Evolutionary conservation across 78 protist genomes (phyloP).

Genomic region (Corallochytrium limacisporum): DNA sequence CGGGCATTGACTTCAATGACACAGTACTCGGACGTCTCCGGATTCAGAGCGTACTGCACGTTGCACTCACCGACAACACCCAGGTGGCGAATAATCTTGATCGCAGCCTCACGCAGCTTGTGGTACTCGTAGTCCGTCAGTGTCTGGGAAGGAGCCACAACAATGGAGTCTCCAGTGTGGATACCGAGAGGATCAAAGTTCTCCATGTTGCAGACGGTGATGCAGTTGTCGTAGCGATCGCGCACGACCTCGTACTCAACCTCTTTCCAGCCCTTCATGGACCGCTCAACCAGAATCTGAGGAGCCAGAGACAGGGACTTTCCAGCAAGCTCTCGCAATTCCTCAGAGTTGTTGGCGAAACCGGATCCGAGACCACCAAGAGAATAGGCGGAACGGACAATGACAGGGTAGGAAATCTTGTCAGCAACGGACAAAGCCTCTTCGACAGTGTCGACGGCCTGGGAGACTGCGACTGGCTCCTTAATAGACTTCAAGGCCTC

Average conservation of each 20-base stretch:
- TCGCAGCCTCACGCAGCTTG: constrained; percentile 74
- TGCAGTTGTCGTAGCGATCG: constrained; percentile 86
- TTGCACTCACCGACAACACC: constrained; percentile 97
- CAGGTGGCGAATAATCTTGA: constrained; percentile 78
- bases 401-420: constrained; percentile 70
- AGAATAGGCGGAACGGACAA: constrained; percentile 84
- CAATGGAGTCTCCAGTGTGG: constrained; percentile 96
- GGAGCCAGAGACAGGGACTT: constrained; percentile 36
- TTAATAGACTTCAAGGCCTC: constrained; percentile 58
- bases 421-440: constrained; percentile 35
- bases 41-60: constrained; percentile 87
- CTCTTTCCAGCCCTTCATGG: constrained; percentile 94
- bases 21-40: constrained; percentile 64
- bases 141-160: constrained; percentile 93
- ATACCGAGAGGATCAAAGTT: constrained; percentile 88
- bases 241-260: constrained; percentile 94
- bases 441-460: constrained; percentile 28
- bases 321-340: constrained; percentile 49
- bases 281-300: constrained; percentile 81
- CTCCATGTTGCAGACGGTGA: constrained; percentile 98
- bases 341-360: constrained; percentile 59
- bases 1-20: constrained; percentile 90
- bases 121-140: constrained; percentile 85
- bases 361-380: constrained; percentile 95
- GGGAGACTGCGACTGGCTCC: constrained; percentile 67